Conservation (phyloP, 176 grass and related monocot species). For the Oropetium thomaeum region DNA sequence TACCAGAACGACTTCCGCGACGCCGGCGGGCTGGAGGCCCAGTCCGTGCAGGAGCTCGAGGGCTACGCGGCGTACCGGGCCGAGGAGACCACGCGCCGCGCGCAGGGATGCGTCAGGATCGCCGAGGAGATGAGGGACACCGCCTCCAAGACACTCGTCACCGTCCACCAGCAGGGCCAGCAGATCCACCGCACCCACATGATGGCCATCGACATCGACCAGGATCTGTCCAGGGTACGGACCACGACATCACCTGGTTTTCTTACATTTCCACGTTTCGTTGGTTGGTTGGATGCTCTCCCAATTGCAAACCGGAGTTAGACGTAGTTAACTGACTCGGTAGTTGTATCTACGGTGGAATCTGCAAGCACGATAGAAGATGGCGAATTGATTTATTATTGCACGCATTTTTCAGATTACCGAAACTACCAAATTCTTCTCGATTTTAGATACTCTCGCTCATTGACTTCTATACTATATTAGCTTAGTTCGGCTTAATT, state of each 20-base stretch:
- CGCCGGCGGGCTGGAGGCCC: conserved; percentile 58
- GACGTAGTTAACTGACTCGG: neutral
- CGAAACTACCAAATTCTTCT: neutral
- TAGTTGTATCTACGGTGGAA: neutral
- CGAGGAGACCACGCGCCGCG: conserved; percentile 67
- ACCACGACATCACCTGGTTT: too few species aligned
- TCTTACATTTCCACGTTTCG: neutral
- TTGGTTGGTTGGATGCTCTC: neutral
- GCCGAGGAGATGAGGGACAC: conserved; percentile 83
- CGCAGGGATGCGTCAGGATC: conserved; percentile 60
- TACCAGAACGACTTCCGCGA: conserved; percentile 81
- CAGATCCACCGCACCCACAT: conserved; percentile 75
- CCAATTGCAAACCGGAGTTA: neutral
- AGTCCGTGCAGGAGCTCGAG: conserved; percentile 77
- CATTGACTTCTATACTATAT: neutral
- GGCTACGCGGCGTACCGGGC: conserved; percentile 69
- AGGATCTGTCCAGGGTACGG: conserved; percentile 79
- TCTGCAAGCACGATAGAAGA: neutral
- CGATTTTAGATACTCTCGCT: neutral
- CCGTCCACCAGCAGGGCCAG: conserved; percentile 83
- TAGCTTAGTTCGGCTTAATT: neutral
- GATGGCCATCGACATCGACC: conserved; percentile 79
- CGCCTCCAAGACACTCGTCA: conserved; percentile 73
- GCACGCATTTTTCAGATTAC: neutral
- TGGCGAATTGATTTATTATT: neutral